Percentiles rank a stretch among this genome's conserved stretches.
Evolutionary conservation across 768 basidiomycete species (phyloP).

Genomic region (Hydnomerulius pinastri): DNA sequence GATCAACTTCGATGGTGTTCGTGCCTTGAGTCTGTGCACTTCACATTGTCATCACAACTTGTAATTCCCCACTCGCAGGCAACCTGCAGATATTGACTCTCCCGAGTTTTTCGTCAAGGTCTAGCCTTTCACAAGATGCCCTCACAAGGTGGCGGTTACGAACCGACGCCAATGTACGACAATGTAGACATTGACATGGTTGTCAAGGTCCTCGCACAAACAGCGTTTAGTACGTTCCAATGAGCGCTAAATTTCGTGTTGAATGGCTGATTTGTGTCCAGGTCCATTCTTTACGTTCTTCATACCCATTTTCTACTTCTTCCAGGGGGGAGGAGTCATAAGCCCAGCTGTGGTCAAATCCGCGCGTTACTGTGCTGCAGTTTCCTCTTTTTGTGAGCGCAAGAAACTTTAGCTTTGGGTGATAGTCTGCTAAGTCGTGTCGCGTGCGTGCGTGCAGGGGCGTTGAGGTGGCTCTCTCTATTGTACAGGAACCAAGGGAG

Average conservation of each 20-base stretch:
- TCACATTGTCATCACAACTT: too few relatives aligned
- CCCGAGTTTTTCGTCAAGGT: not conserved
- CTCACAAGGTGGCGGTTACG: slow-evolving; percentile 20
- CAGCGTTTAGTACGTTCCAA: slow-evolving; percentile 67
- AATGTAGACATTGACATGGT: slow-evolving; percentile 75
- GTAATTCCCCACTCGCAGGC: too few relatives aligned
- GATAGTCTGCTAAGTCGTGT: slow-evolving; percentile 8
- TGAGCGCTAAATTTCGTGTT: not conserved
- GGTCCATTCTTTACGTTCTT: slow-evolving; percentile 86
- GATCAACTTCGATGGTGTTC: too few relatives aligned
- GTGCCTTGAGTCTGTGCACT: too few relatives aligned
- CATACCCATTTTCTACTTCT: slow-evolving; percentile 75
- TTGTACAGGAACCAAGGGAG: slow-evolving; percentile 76
- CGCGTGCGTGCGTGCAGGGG: slow-evolving; percentile 63
- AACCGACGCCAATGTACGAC: slow-evolving; percentile 62
- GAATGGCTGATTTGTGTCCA: slow-evolving; percentile 28
- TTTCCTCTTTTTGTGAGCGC: slow-evolving; percentile 70
- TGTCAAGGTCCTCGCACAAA: slow-evolving; percentile 76
- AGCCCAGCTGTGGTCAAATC: slow-evolving; percentile 55
- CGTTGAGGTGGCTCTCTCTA: slow-evolving; percentile 66
- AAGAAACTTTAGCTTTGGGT: not conserved
- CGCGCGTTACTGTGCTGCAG: slow-evolving; percentile 53
- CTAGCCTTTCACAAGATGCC: slow-evolving; percentile 14
- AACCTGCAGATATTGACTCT: too few relatives aligned
- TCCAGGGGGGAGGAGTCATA: slow-evolving; percentile 59